These are phyloP conservation scores for Beauveria scarabaeidicola DNA, from an alignment of 2,329 filamentous ascomycete species.

Conservation along the genomic window DNA sequence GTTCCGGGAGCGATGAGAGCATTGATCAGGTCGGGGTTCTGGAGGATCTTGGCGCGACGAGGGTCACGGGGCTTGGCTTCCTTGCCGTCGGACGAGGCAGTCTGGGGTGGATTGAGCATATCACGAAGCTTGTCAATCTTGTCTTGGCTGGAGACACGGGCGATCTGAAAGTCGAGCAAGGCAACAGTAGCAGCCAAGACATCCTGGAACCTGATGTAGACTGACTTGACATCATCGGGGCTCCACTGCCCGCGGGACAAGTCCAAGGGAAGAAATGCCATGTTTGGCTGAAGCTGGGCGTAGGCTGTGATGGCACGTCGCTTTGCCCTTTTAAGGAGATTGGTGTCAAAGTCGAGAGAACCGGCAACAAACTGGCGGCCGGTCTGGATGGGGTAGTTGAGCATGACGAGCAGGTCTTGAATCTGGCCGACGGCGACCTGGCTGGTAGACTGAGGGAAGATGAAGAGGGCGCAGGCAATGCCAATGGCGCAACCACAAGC, in stretches of 20 bases:
- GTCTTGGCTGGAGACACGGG: slow-evolving; percentile 19
- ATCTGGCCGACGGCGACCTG: slow-evolving; percentile 30
- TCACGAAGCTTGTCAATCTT: slow-evolving; percentile 4
- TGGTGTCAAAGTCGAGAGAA: slow-evolving; percentile 17
- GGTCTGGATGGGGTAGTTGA: slow-evolving; percentile 24
- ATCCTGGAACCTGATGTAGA: slow-evolving; percentile 29
- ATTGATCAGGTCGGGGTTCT: slow-evolving; percentile 26
- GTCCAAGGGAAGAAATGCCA: slow-evolving; percentile 38
- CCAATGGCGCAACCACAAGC: slow-evolving; percentile 38
- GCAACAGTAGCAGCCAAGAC: slow-evolving; percentile 26
- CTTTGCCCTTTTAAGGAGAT: slow-evolving; percentile 20
- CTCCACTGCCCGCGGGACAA: slow-evolving; percentile 37
- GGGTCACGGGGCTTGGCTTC: slow-evolving; percentile 10
- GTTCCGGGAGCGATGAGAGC: slow-evolving; percentile 30
- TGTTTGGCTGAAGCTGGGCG: slow-evolving; percentile 28
- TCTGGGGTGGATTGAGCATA: not conserved
- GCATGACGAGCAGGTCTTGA: slow-evolving; percentile 22
- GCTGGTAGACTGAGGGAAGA: slow-evolving; percentile 43
- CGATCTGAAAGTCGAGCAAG: slow-evolving; percentile 35
- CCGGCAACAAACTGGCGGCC: slow-evolving; percentile 19
- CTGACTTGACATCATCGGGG: slow-evolving; percentile 30
- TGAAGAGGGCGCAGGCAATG: slow-evolving; percentile 32
- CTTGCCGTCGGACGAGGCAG: slow-evolving; percentile 1
- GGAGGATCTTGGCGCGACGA: slow-evolving; percentile 21
- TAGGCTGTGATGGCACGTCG: slow-evolving; percentile 25